Evolutionary conservation across 2,329 filamentous ascomycete species (phyloP), one percentile per base, ranked within the genome.

Genomic region (Fusarium verticillioides): DNA sequence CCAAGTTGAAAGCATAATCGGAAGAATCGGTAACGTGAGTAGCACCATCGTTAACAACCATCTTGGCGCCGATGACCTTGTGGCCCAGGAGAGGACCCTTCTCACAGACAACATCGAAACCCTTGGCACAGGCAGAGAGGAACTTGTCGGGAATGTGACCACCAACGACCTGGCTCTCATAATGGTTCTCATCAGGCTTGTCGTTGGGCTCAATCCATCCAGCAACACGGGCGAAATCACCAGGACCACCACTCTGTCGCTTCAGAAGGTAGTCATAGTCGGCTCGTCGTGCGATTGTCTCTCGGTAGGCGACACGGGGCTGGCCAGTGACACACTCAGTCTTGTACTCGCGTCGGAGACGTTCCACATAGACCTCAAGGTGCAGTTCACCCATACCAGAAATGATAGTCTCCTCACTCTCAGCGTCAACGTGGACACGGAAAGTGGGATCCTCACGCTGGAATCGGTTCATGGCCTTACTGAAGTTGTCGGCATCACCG

Each of bases 371-470:
- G 79, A 99, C 97, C 79, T 97, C 95, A 34, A 99, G 88, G 83
- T 99, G 96, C 76, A 99, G 84, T 83, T 99, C 96, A 76, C 96
- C 96, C 96, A 99, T 99, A 68, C 96, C 96, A 46, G 94, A 97
- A 80, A 99, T 98, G 80, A 99, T 97, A 53, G 96, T 98, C 86
- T 99, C 94, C 80, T 97, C 93, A 73, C 93, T 96, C 85, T 99
- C 96, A 21, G 90, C 84, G 80, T 99, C 96, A 78, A 97, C 95
- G 78, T 94, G 93, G 42, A 99, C 94, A 60, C 96, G 91, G 90
- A 99, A 99, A 18, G 96, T 99, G 7, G 96, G 96, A 79, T 99
- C 96, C 84, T 99, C 96, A 73, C 96, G 93, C 84, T 98, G 96
- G 89, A 99, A 99, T 77, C 96, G 94, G 82, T 96, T 96, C 91